phyloP scores from a whole-genome alignment of 768 basidiomycete species.

The Suillus weaverae region DNA sequence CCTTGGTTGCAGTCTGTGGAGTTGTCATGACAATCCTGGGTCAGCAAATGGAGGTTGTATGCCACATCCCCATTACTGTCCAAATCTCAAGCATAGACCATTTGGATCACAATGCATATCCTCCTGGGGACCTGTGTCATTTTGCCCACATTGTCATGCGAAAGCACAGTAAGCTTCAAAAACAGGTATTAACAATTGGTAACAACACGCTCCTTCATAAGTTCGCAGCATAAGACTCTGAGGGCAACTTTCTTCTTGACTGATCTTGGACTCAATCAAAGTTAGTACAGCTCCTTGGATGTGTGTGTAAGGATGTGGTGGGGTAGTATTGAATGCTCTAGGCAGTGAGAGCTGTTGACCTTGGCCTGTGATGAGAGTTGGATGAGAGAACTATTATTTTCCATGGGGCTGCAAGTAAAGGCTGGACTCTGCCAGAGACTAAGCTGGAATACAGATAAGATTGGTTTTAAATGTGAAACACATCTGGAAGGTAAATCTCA shows the following conservation, averaged over 20 bases:
- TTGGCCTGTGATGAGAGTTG: background rate
- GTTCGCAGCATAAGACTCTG: background rate
- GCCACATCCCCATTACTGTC: no score
- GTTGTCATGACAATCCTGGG: background rate
- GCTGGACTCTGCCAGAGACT: background rate
- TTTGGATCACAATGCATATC: no score
- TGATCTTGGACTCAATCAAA: background rate
- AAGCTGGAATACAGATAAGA: background rate
- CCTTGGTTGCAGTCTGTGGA: no score
- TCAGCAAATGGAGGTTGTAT: no score
- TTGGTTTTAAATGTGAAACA: no score
- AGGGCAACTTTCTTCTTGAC: background rate
- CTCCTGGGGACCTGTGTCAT: background rate
- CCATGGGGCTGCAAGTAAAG: background rate
- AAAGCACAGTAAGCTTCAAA: background rate
- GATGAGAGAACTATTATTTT: no score
- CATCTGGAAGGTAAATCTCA: no score
- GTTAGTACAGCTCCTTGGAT: background rate
- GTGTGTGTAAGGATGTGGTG: background rate
- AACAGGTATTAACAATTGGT: no score
- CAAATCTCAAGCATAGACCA: no score
- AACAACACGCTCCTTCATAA: background rate
- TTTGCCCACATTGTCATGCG: background rate
- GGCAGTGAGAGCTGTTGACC: background rate
- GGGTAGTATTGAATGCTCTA: background rate